Conservation (phyloP, 176 grass and related monocot species). For the Rhynchospora pubera region DNA sequence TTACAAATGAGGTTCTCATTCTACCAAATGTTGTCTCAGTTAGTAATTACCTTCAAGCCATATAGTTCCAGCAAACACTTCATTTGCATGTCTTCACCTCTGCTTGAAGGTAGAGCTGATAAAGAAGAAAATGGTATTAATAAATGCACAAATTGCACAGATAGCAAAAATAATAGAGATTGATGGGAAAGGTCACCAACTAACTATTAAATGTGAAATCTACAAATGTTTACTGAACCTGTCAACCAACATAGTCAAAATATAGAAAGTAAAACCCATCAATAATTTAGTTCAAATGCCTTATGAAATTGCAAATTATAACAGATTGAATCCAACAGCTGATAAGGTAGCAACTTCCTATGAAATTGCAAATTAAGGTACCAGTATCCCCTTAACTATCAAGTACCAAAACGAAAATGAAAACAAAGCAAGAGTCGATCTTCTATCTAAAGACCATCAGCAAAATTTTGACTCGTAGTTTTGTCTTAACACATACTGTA, state of each 20-base stretch:
- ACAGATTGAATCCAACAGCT: not conserved
- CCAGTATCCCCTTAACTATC: not conserved
- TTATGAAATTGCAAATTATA: not conserved
- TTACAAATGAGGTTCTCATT: not conserved
- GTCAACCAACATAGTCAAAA: not conserved
- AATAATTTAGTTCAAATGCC: not conserved
- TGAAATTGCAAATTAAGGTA: not conserved
- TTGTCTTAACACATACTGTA: no score
- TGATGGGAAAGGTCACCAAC: not conserved
- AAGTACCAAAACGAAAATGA: not conserved
- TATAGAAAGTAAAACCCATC: not conserved
- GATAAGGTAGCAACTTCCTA: not conserved
- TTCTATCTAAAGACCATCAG: not conserved
- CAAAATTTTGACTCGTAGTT: no score
- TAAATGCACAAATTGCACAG: not conserved
- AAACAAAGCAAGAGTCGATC: not conserved
- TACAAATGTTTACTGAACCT: conserved; percentile 5
- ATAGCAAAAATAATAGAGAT: conserved; percentile 2
- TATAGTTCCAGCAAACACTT: conserved; percentile 99
- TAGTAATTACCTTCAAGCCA: conserved; percentile 77
- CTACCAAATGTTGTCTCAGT: conserved; percentile 18
- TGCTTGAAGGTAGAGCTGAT: conserved; percentile 70
- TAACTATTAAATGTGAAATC: not conserved
- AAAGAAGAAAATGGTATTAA: conserved; percentile 25
- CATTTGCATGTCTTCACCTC: conserved; percentile 94